Base-by-base conservation (phyloP, 2,329 filamentous ascomycete genomes). In the Alternaria solani region DNA sequence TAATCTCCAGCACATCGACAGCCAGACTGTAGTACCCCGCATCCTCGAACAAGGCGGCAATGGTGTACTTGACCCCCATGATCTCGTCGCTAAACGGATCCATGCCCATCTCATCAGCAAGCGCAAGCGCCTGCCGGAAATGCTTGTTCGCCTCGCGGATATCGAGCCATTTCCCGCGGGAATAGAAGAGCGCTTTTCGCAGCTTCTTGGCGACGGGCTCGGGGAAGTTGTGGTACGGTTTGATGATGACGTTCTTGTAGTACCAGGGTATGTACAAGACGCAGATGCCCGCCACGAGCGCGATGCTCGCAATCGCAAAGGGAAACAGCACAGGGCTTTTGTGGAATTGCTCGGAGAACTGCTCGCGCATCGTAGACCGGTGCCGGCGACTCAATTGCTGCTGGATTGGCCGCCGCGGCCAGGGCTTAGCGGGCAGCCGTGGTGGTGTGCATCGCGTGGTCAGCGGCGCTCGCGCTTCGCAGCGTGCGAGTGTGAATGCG, bases 51-150 rank as follows among this genome's bases (percentile, higher is more conserved):
- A 96, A 88, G 9, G 86, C 85, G 1, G 92, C 89, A 8, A 96
- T 84, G 75, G 94, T 89, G 51, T 98, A 89, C 73, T 93, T 92
- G 53, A 98, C 89, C 8, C 95, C 95, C 68, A 97, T 85, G 34
- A 97, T 89, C 76, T 97, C 94, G 69, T 97, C 91, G 4, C 91
- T 94, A 75, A 94, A 96, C 0, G 92, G 92, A 74, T 98, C 93
- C 81, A 99, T 87, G 0, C 89, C 88, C 51, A 91, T 74, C 71
- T 92, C 88, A 51, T 88, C 82, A 58, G 93, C 93, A 52, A 90
- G 85, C 63, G 89, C 84, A 58, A 98, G 83, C 3, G 94, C 93
- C 66, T 91, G 86, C 70, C 89, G 89, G 77, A 97, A 98, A 77
- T 92, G 92, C 68, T 92, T 91, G 60, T 96, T 83, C 1, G 94